Conservation (phyloP, 768 basidiomycete genomes). For the Filobasidium floriforme region DNA sequence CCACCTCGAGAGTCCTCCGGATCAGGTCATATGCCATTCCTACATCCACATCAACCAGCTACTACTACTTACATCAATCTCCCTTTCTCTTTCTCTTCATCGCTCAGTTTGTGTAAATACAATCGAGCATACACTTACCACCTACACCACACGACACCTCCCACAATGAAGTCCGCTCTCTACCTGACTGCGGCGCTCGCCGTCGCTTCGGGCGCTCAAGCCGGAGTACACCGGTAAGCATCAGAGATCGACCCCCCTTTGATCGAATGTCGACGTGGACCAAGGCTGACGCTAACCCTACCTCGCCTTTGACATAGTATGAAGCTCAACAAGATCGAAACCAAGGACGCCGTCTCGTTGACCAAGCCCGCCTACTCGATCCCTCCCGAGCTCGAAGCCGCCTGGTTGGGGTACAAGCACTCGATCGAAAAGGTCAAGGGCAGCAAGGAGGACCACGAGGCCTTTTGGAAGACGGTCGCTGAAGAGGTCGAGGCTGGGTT, state of each 20-base stretch:
- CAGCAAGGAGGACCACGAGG: slow-evolving; percentile 55
- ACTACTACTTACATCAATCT: too few species aligned
- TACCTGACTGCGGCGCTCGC: slow-evolving; percentile 38
- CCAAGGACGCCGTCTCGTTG: slow-evolving; percentile 12
- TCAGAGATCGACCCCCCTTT: slow-evolving; percentile 9
- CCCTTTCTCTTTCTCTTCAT: background rate
- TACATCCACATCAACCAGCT: slow-evolving; percentile 3
- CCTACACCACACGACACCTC: background rate
- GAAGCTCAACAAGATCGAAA: slow-evolving; percentile 76
- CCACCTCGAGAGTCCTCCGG: slow-evolving; percentile 2
- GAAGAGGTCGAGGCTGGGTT: slow-evolving; percentile 26
- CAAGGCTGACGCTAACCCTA: background rate
- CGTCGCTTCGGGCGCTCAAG: slow-evolving; percentile 41
- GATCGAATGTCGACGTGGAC: background rate
- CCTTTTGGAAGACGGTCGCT: slow-evolving; percentile 45
- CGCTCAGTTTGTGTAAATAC: background rate
- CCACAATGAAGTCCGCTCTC: slow-evolving; percentile 38
- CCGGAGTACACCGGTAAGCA: slow-evolving; percentile 44
- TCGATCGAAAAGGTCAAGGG: slow-evolving; percentile 51
- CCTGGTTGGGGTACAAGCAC: slow-evolving; percentile 92
- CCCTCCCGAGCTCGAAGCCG: slow-evolving; percentile 54
- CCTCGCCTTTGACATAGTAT: slow-evolving; percentile 54
- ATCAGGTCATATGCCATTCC: too few species aligned
- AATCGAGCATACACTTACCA: background rate
- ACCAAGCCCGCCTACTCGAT: slow-evolving; percentile 43